Base-by-base conservation (phyloP, 2,329 filamentous ascomycete genomes). In the Botryotinia convoluta region DNA sequence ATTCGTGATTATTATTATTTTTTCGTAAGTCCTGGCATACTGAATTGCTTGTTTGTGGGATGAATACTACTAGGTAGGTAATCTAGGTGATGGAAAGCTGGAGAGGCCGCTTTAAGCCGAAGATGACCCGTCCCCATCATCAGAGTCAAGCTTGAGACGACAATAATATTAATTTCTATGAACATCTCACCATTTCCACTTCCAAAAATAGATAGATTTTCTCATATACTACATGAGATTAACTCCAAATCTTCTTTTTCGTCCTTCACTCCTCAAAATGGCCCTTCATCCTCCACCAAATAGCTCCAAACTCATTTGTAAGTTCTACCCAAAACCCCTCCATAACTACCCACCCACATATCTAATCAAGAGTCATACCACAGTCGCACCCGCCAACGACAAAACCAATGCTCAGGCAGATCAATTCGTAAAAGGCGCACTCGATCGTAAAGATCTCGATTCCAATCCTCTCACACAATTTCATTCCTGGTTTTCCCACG, bases 401-500 rank as follows among this genome's bases (percentile, higher is more conserved):
- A 88, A 75, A 82, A 78, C 85, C 70, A 84, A 88, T 71, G 84
- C 85, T 2, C 92, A 92, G 81, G 93, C 94, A 18, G 89, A 89
- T 37, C 94, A 97, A 82, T 97, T 95, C 86, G 89, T 87, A 68
- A 86, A 87, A 82, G 89, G 88, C 78, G 85, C 86, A 1, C 89
- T 97, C 44, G 85, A 87, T 51, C 86, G 85, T 64, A 79, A 82
- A 1, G 87, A 93, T 80, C 89, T 97, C 29, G 82, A 88, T 78
- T 79, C 86, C 1, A 87, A 87, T 72, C 96, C 96, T 0, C 89
- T 95, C 73, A 85, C 86, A 45, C 96, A 98, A 84, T 99, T 98
- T 86, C 89, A 97, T 84, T 82, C 84, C 75, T 99, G 96, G 96
- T 99, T 97, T 87, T 86, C 88, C 20, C 87, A 91, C 74, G 93